Evolutionary conservation across 371 early-diverging fungal species (phyloP).

Genomic region (Fennellomyces sp.): DNA sequence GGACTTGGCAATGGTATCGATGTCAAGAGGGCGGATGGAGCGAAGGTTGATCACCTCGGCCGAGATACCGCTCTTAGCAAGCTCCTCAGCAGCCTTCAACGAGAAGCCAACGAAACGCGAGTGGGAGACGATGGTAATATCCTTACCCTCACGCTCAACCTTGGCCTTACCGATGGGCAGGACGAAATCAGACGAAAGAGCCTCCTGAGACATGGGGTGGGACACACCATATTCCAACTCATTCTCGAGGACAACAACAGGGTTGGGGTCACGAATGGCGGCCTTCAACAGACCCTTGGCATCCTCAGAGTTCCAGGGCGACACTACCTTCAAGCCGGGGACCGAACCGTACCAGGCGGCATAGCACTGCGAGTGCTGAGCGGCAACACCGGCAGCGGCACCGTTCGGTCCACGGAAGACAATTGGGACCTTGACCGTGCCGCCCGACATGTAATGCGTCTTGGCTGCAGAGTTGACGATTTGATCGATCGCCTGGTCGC

Average conservation of each 20-base stretch:
- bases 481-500: slow-evolving; percentile 97
- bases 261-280: slow-evolving; percentile 99
- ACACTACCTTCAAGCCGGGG: slow-evolving; percentile 98
- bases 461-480: slow-evolving; percentile 99
- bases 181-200: slow-evolving; percentile 87
- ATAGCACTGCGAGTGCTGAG: slow-evolving; percentile 99
- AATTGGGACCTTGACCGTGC: slow-evolving; percentile 89
- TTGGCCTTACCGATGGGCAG: slow-evolving; percentile 97
- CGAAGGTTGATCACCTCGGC: slow-evolving; percentile 98
- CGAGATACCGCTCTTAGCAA: slow-evolving; percentile 85
- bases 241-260: slow-evolving; percentile 98
- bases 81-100: slow-evolving; percentile 90
- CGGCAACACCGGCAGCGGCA: slow-evolving; percentile 98
- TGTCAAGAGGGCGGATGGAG: slow-evolving; percentile 97
- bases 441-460: slow-evolving; percentile 99
- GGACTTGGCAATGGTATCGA: slow-evolving; percentile 88
- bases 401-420: slow-evolving; percentile 99
- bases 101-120: slow-evolving; percentile 90
- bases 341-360: slow-evolving; percentile 98
- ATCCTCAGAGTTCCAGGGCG: slow-evolving; percentile 98
- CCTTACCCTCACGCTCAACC: slow-evolving; percentile 88
- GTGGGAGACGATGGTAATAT: slow-evolving; percentile 96
- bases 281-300: slow-evolving; percentile 96
- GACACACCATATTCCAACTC: slow-evolving; percentile 97
- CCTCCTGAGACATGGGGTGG: slow-evolving; percentile 86